phyloP scores from a whole-genome alignment of 169 alveolate species.

The Neospora caninum region DNA sequence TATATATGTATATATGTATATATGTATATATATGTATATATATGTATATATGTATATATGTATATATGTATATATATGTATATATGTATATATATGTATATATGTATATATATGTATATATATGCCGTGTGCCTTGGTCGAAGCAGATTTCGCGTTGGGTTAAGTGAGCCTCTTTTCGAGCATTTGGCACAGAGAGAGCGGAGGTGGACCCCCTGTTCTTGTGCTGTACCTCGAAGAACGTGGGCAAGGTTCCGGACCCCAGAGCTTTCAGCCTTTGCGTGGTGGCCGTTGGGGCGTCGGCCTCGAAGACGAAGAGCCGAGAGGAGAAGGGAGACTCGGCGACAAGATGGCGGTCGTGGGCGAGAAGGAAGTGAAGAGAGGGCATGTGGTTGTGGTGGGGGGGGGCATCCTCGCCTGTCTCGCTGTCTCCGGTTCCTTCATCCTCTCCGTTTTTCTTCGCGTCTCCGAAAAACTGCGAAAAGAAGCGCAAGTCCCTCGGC shows the following conservation, averaged over 20 bases:
- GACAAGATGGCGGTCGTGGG: conserved; percentile 42
- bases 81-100: neutral
- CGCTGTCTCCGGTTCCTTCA: neutral
- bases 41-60: neutral
- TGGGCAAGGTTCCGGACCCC: conserved; percentile 79
- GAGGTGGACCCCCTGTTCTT: no score
- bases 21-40: neutral
- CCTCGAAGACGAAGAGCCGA: conserved; percentile 63
- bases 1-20: neutral
- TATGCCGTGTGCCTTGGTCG: no score
- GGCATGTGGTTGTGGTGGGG: conserved; percentile 44
- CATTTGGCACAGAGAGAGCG: no score
- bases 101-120: neutral
- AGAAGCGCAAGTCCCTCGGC: neutral
- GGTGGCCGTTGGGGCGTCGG: conserved; percentile 86
- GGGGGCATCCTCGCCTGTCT: neutral
- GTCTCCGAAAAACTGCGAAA: neutral
- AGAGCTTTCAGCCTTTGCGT: conserved; percentile 79
- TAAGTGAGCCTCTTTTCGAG: no score
- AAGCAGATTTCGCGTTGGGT: no score
- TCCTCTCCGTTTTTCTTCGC: neutral
- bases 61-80: neutral
- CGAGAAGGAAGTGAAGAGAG: conserved; percentile 30
- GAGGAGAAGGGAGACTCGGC: conserved; percentile 39
- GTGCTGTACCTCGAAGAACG: conserved; percentile 62